Evolutionary conservation across 164 flowering plant species (phyloP).

Genomic region (Amborella trichopoda): DNA sequence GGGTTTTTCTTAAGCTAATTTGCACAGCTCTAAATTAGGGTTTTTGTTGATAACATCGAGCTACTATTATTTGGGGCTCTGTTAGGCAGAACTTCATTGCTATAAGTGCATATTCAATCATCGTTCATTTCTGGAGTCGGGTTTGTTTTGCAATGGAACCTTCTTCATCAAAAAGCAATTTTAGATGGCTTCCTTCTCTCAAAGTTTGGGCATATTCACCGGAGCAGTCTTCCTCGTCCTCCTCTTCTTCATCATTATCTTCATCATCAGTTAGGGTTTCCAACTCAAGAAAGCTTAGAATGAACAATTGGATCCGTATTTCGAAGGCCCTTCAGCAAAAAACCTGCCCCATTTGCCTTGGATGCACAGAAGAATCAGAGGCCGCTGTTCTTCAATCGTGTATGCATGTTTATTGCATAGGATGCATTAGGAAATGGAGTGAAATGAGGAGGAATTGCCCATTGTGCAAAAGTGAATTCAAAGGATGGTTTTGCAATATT

Average conservation of each 20-base stretch:
- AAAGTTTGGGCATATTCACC: not conserved
- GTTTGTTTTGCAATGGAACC: too few species aligned
- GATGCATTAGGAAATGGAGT: slow-evolving; percentile 65
- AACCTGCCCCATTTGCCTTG: slow-evolving; percentile 55
- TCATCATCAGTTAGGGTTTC: not conserved
- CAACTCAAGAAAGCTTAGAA: slow-evolving; percentile 2
- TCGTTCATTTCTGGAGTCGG: too few species aligned
- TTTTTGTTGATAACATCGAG: too few species aligned
- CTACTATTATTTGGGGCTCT: too few species aligned
- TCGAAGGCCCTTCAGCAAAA: slow-evolving; percentile 21
- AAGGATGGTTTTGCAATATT: slow-evolving; percentile 32
- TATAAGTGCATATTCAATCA: too few species aligned
- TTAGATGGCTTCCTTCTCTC: not conserved
- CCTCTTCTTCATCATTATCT: not conserved
- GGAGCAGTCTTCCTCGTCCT: not conserved
- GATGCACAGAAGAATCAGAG: slow-evolving; percentile 12
- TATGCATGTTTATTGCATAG: slow-evolving; percentile 44
- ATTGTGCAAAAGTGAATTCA: slow-evolving; percentile 46
- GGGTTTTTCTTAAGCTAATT: too few species aligned
- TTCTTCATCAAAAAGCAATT: not conserved
- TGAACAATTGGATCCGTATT: slow-evolving; percentile 6
- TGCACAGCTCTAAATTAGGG: too few species aligned
- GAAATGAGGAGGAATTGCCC: slow-evolving; percentile 47
- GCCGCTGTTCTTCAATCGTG: slow-evolving; percentile 39
- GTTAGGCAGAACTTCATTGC: too few species aligned